Evolutionary conservation across 2,329 filamentous ascomycete species (phyloP), one percentile per base, ranked within the genome.

Genomic region (Bipolaris bicolor): DNA sequence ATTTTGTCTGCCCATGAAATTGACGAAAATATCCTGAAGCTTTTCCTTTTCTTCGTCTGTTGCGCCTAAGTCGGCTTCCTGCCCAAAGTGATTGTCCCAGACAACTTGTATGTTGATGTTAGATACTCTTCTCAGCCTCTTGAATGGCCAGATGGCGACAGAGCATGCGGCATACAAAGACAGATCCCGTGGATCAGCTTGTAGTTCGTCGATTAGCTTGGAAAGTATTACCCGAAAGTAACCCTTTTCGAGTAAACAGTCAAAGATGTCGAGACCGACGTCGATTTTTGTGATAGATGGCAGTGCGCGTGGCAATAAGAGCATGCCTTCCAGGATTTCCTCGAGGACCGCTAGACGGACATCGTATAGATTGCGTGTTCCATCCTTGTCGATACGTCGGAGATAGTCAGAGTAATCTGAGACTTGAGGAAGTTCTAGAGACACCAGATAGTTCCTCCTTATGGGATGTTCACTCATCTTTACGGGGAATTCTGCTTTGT

Each of bases 381-480:
- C 16, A 3, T 29, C 16, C 7, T 31, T 2, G 7, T 22, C 3
- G 7, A 39, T 36, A 7, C 22, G 41, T 53, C 5, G 36, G 15
- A 29, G 7, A 20, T 41, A 26, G 10, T 15, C 18, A 16, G 26
- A 26, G 7, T 34, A 24, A 16, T 7, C 2, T 20, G 9, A 6
- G 4, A 1, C 10, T n/a, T 4, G 0, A 11, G 2, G 7, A 1
- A 31, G 5, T 0, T 6, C 0, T 1, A 3, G 0, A 6, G 5
- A 4, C 1, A 1, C 4, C 9, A n/a, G 4, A 0, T 4, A n/a
- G 1, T 1, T 10, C 7, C 7, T 3, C 7, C n/a, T 20, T 20
- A 20, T 20, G 20, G 20, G 20, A 20, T n/a, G n/a, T n/a, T n/a
- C n/a, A n/a, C n/a, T n/a, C n/a, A n/a, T n/a, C n/a, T n/a, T 6